phyloP scores from a whole-genome alignment of 2,329 filamentous ascomycete species.

The Diaporthe batatas region DNA sequence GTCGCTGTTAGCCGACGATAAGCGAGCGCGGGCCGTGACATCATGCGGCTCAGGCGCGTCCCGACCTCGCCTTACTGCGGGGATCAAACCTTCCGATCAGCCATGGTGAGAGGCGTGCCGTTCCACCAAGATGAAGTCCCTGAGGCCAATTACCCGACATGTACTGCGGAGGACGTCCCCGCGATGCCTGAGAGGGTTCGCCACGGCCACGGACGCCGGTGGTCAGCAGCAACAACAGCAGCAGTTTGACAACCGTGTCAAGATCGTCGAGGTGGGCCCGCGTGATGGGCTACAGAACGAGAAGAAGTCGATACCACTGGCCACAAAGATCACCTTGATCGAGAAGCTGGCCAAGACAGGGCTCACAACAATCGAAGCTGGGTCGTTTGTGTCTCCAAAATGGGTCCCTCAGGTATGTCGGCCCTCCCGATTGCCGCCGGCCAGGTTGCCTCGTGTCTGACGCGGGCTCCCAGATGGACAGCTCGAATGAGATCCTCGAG shows the following conservation, averaged over 20 bases:
- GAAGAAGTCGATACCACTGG: slow-evolving; percentile 76
- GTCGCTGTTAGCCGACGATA: slow-evolving; percentile 29
- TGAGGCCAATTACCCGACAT: slow-evolving; percentile 34
- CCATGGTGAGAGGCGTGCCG: slow-evolving; percentile 36
- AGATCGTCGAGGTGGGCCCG: slow-evolving; percentile 86
- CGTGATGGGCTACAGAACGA: slow-evolving; percentile 92
- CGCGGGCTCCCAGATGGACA: slow-evolving; percentile 73
- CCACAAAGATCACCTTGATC: slow-evolving; percentile 83
- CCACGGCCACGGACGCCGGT: slow-evolving; percentile 53
- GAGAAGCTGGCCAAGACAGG: slow-evolving; percentile 77
- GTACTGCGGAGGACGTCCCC: slow-evolving; percentile 26
- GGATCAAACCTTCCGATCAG: slow-evolving; percentile 24
- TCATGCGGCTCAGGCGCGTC: slow-evolving; percentile 31
- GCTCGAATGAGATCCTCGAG: slow-evolving; percentile 80
- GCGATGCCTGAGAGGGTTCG: slow-evolving; percentile 52
- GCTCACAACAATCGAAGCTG: slow-evolving; percentile 80
- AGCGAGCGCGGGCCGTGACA: slow-evolving; percentile 34
- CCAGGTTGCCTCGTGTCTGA: not conserved
- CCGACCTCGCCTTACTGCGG: slow-evolving; percentile 18
- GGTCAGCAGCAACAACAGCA: slow-evolving; percentile 41
- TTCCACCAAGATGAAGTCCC: slow-evolving; percentile 38
- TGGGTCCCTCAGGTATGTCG: slow-evolving; percentile 81
- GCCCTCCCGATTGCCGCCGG: not conserved
- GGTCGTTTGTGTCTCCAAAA: slow-evolving; percentile 86
- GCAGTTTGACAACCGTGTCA: slow-evolving; percentile 60